Base-by-base conservation (phyloP, 805 yeast species). In the Monosporozyma solicola region DNA sequence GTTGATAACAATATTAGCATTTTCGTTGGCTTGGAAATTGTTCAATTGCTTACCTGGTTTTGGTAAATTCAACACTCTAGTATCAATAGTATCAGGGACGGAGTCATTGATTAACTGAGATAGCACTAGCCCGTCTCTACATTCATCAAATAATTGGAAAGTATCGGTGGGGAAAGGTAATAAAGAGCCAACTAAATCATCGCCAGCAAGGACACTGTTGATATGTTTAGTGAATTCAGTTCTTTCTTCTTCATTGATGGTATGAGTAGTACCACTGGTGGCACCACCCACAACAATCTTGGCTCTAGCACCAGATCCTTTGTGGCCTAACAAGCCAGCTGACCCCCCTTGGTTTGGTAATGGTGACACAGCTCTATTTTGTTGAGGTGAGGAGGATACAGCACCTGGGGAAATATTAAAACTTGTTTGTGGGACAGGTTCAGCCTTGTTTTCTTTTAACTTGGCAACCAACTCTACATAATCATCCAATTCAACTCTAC, bases 1-100 rank as follows among this genome's bases (percentile, higher is more conserved):
- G 71, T 94, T 94, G 72, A 94, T 88, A 41, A 94, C 98, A 59
- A 94, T 91, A 72, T 94, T 94, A 51, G 98, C 97, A 72, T 94
- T 94, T 74, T 94, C 99, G 59, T 87, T 80, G 83, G 95, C 92
- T 59, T 91, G 94, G 77, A 94, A 94, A 66, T 89, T 88, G 76
- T 94, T 94, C 68, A 94, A 79, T 16, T 79, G 72, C 72, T 88
- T 91, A 55, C 85, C 86, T 60, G 79, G 78, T 68, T 85, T 86
- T 27, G 98, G 95, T 68, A 84, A 75, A 71, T 94, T 94, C 67
- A 94, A 79, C 16, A 94, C 99, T 78, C 99, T 87, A 9, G 97
- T 91, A 74, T 94, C 99, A 63, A 94, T 94, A 10, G 99, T 94
- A 72, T 94, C 97, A 8, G 98, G 97, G 35, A 94, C 99, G 33